Evolutionary conservation across 768 basidiomycete genomes (phyloP).

Genomic region (Paxillus ammoniavirescens): DNA sequence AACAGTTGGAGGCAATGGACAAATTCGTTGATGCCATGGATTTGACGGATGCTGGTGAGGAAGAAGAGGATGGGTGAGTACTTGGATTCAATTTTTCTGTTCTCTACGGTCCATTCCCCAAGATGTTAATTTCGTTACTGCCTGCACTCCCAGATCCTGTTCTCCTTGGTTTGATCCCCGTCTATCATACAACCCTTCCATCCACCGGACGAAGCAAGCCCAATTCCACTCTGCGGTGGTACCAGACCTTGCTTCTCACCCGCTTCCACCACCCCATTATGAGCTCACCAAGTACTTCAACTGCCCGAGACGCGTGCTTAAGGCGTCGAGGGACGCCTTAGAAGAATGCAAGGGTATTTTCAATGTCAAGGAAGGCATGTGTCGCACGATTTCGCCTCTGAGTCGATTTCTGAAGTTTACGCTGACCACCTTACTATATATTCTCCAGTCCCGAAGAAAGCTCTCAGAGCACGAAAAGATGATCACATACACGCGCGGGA

Average conservation of each 20-base stretch:
- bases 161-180: constrained; percentile 75
- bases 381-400: neutral
- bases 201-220: constrained; percentile 92
- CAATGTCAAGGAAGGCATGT: constrained; percentile 75
- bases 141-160: constrained; percentile 43
- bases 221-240: constrained; percentile 86
- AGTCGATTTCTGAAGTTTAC: neutral
- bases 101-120: neutral
- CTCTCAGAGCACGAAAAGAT: constrained; percentile 54
- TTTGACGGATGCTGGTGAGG: constrained; percentile 72
- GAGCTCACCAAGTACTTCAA: constrained; percentile 83
- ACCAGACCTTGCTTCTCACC: constrained; percentile 66
- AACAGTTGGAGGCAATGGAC: constrained; percentile 81
- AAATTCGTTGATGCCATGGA: constrained; percentile 88
- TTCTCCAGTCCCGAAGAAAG: constrained; percentile 60
- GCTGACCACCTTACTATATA: neutral
- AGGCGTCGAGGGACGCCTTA: constrained; percentile 53
- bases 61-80: constrained; percentile 71
- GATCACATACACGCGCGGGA: constrained; percentile 61
- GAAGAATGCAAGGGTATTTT: constrained; percentile 63
- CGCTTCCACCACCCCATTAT: constrained; percentile 83
- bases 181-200: constrained; percentile 82
- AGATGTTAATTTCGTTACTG: too few relatives aligned
- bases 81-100: neutral
- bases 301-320: constrained; percentile 67